Base-by-base conservation (phyloP, 2,329 filamentous ascomycete species). In the Ophiostoma ips region DNA sequence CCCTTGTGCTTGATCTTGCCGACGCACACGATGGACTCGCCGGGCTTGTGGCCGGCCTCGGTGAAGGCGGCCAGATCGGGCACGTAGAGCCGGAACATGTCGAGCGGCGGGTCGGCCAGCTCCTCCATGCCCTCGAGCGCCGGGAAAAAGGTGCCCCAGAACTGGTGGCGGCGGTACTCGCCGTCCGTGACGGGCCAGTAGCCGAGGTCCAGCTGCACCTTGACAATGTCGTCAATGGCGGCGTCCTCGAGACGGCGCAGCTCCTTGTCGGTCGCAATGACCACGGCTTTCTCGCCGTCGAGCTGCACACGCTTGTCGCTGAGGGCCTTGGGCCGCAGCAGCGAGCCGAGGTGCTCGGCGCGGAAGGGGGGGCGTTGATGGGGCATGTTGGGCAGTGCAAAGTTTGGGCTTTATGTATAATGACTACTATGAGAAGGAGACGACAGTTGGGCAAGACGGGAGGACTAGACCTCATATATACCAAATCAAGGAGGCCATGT, bases 261-360 rank as follows among this genome's bases (percentile, higher is more conserved):
- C 56, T 66, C 64, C 45, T 62, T 57, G 52, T 70, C 67, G 33
- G 65, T 61, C n/a, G 57, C 58, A 35, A 66, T 64, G 7, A 63
- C 64, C 13, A 66, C 55, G 13, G 64, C 64, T 50, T 67, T 66
- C 47, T 61, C 60, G 21, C 62, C 58, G 45, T 67, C 64, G 33
- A 68, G 61, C 30, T 55, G 54, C 12, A 60, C 54, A 30, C 59
- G 59, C 55, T 60, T 60, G 38, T 77, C 69, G 34, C 83, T 68
- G 50, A 86, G 71, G 50, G 75, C 68, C 53, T 81, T 67, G 7
- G 83, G 83, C n/a, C 84, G 79, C 40, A 87, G 75, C 31, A 87
- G 71, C 13, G 82, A 86, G 58, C 83, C 84, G 58, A 86, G 71
- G 59, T 87, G 83, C 71, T 87, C 84, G 46, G 84, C 84, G 59